Conservation (phyloP, 2,329 filamentous ascomycete genomes). For the Acarospora socialis region DNA sequence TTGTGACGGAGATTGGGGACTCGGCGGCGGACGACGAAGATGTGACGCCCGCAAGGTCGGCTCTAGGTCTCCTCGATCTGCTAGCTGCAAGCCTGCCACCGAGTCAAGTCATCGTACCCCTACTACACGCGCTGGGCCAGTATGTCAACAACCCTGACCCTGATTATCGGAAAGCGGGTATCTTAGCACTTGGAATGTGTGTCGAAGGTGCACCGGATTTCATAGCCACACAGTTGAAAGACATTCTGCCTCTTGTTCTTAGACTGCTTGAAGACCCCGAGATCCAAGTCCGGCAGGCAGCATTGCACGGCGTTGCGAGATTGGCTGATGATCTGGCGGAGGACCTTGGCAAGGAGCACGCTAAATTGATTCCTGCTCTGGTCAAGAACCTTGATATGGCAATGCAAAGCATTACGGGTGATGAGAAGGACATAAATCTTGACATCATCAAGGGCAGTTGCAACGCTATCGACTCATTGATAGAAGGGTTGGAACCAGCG, state of each 20-base stretch:
- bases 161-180: slow-evolving; percentile 74
- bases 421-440: slow-evolving; percentile 57
- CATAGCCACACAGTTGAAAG: slow-evolving; percentile 78
- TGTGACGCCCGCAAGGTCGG: slow-evolving; percentile 69
- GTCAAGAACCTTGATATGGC: slow-evolving; percentile 81
- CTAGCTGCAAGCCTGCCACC: slow-evolving; percentile 79
- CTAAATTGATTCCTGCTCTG: slow-evolving; percentile 66
- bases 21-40: slow-evolving; percentile 59
- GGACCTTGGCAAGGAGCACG: slow-evolving; percentile 74
- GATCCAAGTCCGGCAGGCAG: slow-evolving; percentile 68
- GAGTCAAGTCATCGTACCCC: slow-evolving; percentile 82
- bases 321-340: slow-evolving; percentile 88
- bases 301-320: slow-evolving; percentile 74
- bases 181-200: slow-evolving; percentile 81
- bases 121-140: slow-evolving; percentile 70
- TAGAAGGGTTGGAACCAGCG: slow-evolving; percentile 66
- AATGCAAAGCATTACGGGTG: slow-evolving; percentile 48
- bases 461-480: slow-evolving; percentile 79
- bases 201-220: slow-evolving; percentile 97
- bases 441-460: slow-evolving; percentile 83
- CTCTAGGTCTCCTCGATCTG: slow-evolving; percentile 76
- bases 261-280: slow-evolving; percentile 73
- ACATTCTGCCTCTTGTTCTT: slow-evolving; percentile 73
- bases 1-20: slow-evolving; percentile 75
- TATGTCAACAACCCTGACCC: slow-evolving; percentile 65